phyloP scores from a whole-genome alignment of 768 basidiomycete genomes.

The Naganishia vaughanmartiniae region DNA sequence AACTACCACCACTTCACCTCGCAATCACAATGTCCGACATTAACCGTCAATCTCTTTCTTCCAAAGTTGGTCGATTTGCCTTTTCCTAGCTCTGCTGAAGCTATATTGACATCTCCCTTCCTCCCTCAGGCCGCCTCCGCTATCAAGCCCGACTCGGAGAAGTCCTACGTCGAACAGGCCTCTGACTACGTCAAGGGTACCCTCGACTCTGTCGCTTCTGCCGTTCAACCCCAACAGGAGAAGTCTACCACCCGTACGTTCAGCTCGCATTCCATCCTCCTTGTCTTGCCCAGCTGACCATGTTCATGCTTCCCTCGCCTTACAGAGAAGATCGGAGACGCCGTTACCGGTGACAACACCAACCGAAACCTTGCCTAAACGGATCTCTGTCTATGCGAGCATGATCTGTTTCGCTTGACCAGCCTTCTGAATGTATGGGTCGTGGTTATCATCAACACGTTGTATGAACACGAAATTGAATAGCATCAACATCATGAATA shows the following conservation, averaged over 20 bases:
- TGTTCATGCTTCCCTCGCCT: background rate
- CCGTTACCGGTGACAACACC: conserved; percentile 30
- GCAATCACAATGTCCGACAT: conserved; percentile 33
- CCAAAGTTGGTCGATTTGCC: conserved; percentile 1
- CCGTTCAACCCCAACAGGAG: conserved; percentile 30
- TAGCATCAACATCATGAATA: conserved; percentile 23
- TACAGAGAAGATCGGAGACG: conserved; percentile 25
- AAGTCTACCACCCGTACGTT: conserved; percentile 17
- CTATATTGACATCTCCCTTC: background rate
- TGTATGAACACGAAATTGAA: conserved; percentile 16
- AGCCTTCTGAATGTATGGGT: background rate
- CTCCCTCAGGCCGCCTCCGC: conserved; percentile 16
- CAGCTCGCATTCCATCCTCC: background rate
- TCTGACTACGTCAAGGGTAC: conserved; percentile 34
- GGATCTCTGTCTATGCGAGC: background rate
- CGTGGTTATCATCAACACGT: conserved; percentile 3
- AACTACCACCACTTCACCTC: conserved; percentile 12
- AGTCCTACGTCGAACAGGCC: conserved; percentile 30
- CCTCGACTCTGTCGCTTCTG: conserved; percentile 33
- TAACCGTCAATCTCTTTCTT: conserved; percentile 27
- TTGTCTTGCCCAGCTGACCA: background rate
- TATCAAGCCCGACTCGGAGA: conserved; percentile 29
- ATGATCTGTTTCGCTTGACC: background rate
- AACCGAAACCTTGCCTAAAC: conserved; percentile 29
- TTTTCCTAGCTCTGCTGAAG: background rate